A percentile compares a stretch with the other conserved stretches of the same genome.
Conservation (phyloP, 495 filamentous ascomycete genomes). For the Penicillium diatomitis region DNA sequence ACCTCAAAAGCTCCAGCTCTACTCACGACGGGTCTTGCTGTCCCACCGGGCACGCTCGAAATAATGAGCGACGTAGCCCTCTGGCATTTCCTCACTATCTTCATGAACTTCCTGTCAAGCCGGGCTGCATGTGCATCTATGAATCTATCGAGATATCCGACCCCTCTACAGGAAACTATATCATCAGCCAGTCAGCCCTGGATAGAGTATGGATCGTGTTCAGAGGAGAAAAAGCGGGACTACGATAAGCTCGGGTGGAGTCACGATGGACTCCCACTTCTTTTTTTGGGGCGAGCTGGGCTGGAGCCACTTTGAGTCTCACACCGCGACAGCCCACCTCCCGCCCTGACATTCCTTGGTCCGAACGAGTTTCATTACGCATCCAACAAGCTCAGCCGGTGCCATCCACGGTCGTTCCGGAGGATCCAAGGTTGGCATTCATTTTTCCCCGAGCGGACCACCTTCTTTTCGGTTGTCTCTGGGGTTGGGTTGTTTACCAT, state of each 20-base stretch:
- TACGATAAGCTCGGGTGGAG: slow-evolving; percentile 16
- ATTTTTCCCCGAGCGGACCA: background rate
- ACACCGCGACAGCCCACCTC: background rate
- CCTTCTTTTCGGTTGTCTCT: background rate
- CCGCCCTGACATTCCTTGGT: background rate
- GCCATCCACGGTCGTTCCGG: slow-evolving; percentile 6
- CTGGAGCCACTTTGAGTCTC: background rate
- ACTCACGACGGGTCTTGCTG: too few relatives aligned
- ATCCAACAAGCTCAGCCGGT: too few relatives aligned
- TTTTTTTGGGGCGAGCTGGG: background rate
- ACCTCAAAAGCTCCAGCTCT: too few relatives aligned
- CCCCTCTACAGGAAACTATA: background rate
- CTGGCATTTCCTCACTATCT: too few relatives aligned
- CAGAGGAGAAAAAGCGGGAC: slow-evolving; percentile 1
- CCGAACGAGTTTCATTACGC: background rate
- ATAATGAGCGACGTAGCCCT: too few relatives aligned
- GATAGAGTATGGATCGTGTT: background rate
- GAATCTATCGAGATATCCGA: too few relatives aligned
- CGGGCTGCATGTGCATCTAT: too few relatives aligned
- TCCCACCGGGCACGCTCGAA: too few relatives aligned
- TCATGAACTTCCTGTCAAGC: too few relatives aligned
- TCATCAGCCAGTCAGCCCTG: background rate
- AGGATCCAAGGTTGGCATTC: slow-evolving; percentile 1
- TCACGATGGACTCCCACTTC: slow-evolving; percentile 4
- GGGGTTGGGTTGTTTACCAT: background rate